Percentiles rank a stretch among this genome's conserved stretches.
These are phyloP conservation scores for Hanseniaspora nectarophila DNA, from an alignment of 805 yeast genomes.

Conservation along the genomic window DNA sequence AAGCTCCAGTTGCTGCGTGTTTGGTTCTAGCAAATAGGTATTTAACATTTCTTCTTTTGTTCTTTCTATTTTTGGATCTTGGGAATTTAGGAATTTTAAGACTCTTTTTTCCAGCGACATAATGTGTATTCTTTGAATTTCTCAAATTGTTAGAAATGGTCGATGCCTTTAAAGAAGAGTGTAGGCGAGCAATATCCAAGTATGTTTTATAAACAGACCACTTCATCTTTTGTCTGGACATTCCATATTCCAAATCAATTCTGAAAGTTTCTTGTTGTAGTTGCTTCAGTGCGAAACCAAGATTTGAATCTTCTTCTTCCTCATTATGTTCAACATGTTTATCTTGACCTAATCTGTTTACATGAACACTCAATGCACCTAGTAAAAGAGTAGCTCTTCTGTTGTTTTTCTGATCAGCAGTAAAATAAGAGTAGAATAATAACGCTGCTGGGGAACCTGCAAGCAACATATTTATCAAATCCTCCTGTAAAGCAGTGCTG, in stretches of 20 bases:
- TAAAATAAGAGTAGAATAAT: slow-evolving; percentile 60
- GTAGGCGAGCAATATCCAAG: slow-evolving; percentile 60
- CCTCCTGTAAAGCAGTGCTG: slow-evolving; percentile 17
- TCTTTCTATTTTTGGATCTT: slow-evolving; percentile 16
- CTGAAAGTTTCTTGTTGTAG: slow-evolving; percentile 32
- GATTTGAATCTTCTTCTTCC: slow-evolving; percentile 15
- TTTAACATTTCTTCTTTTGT: slow-evolving; percentile 2
- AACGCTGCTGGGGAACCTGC: slow-evolving; percentile 66
- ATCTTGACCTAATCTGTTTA: slow-evolving; percentile 39
- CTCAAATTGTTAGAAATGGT: slow-evolving; percentile 33
- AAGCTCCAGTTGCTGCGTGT: slow-evolving; percentile 12
- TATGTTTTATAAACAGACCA: slow-evolving; percentile 72
- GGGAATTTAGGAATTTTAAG: slow-evolving; percentile 25
- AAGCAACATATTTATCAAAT: slow-evolving; percentile 41
- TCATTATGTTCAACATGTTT: slow-evolving; percentile 32
- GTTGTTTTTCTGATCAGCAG: slow-evolving; percentile 62
- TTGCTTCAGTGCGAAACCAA: slow-evolving; percentile 8
- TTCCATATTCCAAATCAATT: slow-evolving; percentile 81
- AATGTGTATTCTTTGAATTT: slow-evolving; percentile 22
- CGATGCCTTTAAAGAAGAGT: slow-evolving; percentile 51
- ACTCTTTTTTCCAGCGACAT: slow-evolving; percentile 22
- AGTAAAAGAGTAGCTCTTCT: slow-evolving; percentile 74
- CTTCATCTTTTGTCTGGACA: slow-evolving; percentile 60
- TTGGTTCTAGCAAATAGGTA: slow-evolving; percentile 6
- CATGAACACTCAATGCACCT: slow-evolving; percentile 55